Evolutionary conservation across 2,329 filamentous ascomycete species (phyloP), one percentile per base, ranked within the genome.

Genomic region (Colletotrichum cereale): DNA sequence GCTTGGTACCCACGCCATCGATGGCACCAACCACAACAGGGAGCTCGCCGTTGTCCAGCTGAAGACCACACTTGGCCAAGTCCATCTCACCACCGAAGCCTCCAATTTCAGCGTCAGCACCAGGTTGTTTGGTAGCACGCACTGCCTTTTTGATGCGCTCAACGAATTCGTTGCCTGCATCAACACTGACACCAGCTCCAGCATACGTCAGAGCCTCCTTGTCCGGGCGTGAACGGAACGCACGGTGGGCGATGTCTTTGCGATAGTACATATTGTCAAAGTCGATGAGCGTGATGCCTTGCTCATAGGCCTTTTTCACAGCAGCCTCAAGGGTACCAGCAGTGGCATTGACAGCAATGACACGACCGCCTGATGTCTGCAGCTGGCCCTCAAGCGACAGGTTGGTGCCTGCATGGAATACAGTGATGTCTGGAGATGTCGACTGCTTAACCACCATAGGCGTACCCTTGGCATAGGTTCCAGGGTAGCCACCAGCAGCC

Each of bases 1-100:
- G 91, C 85, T 98, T 98, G 60, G 96, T 98, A 71, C 96, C 96
- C 47, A 98, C 95, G 63, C 96, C 96, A 79, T 99, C 96, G 74
- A 98, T 98, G 72, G 95, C 95, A 66, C 93, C 93, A n/a, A 98
- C 94, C 34, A 98, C 84, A 67, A 95, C 92, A 14, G 96, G 95
- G 2, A 74, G 67, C 63, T 73, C 67, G 0, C 92, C 89, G 70
- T 90, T 86, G 58, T 84, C 82, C 44, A 72, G 67, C 42, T 73
- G 66, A 47, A 77, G 75, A 11, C 92, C 92, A 12, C 93, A 92
- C 48, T 87, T 87, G 10, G 89, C 83, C 12, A 97, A 86, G 79
- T 96, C 92, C 72, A 97, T 91, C 75, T 94, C 90, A 40, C 96
- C 96, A 61, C 96, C 96, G 77, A 99, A 99, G 2, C 96, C 96